These are phyloP conservation scores for Rhododendron kiyosumense DNA, from an alignment of 148 eudicot genomes.

Conservation along the genomic window DNA sequence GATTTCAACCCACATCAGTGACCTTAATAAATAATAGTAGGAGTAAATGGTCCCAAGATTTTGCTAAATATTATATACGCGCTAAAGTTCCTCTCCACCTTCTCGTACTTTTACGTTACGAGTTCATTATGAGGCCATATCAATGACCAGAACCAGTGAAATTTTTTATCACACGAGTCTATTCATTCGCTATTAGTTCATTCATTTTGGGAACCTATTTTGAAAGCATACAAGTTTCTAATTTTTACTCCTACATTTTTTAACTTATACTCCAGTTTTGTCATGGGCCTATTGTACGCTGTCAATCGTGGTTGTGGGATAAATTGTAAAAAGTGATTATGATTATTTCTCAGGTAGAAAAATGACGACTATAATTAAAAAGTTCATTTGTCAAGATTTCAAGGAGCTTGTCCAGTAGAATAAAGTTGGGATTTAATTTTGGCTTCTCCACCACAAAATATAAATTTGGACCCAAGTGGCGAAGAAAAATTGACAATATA, in stretches of 20 bases:
- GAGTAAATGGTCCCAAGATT: neutral
- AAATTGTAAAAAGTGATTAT: no score
- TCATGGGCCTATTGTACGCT: neutral
- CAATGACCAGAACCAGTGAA: neutral
- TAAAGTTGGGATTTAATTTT: no score
- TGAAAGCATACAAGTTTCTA: no score
- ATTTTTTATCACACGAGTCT: neutral
- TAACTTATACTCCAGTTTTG: neutral
- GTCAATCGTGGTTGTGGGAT: neutral
- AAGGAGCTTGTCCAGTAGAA: neutral
- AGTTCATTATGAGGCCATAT: neutral
- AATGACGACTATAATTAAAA: neutral
- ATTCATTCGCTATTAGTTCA: neutral
- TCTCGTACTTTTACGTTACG: neutral
- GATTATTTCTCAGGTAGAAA: neutral
- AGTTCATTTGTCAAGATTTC: neutral
- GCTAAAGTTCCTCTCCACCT: no score
- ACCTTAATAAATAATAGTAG: neutral
- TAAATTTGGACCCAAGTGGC: neutral
- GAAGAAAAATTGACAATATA: neutral
- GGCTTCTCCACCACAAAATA: neutral
- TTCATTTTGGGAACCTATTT: no score
- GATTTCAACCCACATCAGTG: neutral
- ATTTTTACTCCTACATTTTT: no score
- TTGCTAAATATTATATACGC: neutral